phyloP scores from a whole-genome alignment of 2,329 filamentous ascomycete species.

The Ramularia collo-cygni region DNA sequence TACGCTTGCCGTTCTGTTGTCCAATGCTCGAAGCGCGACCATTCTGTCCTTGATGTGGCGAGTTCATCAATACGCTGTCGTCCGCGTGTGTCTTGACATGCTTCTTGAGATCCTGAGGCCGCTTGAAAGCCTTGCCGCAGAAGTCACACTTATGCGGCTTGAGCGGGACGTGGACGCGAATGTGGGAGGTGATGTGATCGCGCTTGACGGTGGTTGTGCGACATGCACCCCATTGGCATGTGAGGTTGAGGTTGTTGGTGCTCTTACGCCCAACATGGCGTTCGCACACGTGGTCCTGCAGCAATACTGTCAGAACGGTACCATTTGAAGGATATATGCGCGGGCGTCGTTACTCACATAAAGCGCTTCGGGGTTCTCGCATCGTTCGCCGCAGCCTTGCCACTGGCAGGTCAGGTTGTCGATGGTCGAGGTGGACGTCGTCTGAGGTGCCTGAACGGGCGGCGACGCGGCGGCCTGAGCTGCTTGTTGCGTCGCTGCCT shows the following conservation, averaged over 20 bases:
- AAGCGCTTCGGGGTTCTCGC: slow-evolving; percentile 52
- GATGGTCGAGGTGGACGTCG: slow-evolving; percentile 27
- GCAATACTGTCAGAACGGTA: slow-evolving; percentile 2
- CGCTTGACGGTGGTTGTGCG: slow-evolving; percentile 96
- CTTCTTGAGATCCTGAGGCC: slow-evolving; percentile 97
- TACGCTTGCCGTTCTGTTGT: slow-evolving; percentile 34
- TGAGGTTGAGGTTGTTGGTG: slow-evolving; percentile 96
- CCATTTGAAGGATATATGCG: slow-evolving; percentile 1
- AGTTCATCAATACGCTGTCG: slow-evolving; percentile 69
- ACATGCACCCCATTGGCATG: slow-evolving; percentile 95
- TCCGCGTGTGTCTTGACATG: slow-evolving; percentile 99
- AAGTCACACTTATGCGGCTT: slow-evolving; percentile 99
- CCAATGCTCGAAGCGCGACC: slow-evolving; percentile 25
- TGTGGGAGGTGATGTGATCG: slow-evolving; percentile 98
- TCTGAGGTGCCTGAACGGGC: slow-evolving; percentile 25
- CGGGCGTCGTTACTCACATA: slow-evolving; percentile 46
- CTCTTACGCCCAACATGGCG: slow-evolving; percentile 97
- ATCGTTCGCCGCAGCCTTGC: slow-evolving; percentile 56
- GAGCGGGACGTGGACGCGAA: slow-evolving; percentile 94
- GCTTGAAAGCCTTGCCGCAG: slow-evolving; percentile 98
- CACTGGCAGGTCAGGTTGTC: slow-evolving; percentile 53
- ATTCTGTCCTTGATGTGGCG: slow-evolving; percentile 47
- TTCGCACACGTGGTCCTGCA: slow-evolving; percentile 93
- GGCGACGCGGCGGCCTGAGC: slow-evolving; percentile 21
- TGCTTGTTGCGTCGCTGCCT: slow-evolving; percentile 24